Evolutionary conservation across 352 stramenopile species (phyloP).

Genomic region (Phytophthora agathidicida): DNA sequence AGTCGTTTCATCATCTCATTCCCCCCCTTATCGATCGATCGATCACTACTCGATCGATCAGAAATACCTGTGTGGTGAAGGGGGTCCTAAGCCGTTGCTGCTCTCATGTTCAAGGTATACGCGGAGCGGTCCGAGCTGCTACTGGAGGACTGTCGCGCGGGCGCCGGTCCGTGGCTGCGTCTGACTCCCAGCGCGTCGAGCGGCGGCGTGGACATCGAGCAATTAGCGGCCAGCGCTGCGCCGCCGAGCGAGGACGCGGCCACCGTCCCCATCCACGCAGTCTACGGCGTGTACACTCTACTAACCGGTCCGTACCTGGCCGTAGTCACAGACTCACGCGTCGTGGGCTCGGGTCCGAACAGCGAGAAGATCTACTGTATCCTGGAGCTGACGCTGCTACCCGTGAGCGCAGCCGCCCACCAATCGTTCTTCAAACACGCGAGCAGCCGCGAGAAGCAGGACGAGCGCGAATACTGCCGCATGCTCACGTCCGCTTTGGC

Average conservation of each 20-base stretch:
- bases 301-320: conserved; percentile 73
- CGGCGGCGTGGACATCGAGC: conserved; percentile 33
- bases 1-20: conserved; percentile 8
- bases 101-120: conserved; percentile 82
- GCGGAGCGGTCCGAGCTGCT: conserved; percentile 68
- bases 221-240: conserved; percentile 9
- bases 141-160: conserved; percentile 81
- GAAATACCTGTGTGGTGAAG: too few relatives aligned
- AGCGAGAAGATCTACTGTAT: conserved; percentile 69
- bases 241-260: conserved; percentile 51
- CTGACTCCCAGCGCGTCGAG: conserved; percentile 36
- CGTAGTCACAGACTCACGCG: conserved; percentile 71
- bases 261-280: conserved; percentile 66
- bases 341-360: conserved; percentile 60
- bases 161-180: conserved; percentile 64
- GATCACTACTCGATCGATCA: conserved; percentile 2
- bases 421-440: conserved; percentile 62
- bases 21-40: conserved; percentile 4
- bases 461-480: conserved; percentile 62
- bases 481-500: conserved; percentile 65
- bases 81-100: too few relatives aligned
- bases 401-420: conserved; percentile 59
- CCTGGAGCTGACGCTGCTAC: conserved; percentile 58
- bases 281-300: conserved; percentile 79
- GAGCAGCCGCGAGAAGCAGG: conserved; percentile 47